phyloP scores from a whole-genome alignment of 768 basidiomycete species.

The Lactarius pseudohatsudake region DNA sequence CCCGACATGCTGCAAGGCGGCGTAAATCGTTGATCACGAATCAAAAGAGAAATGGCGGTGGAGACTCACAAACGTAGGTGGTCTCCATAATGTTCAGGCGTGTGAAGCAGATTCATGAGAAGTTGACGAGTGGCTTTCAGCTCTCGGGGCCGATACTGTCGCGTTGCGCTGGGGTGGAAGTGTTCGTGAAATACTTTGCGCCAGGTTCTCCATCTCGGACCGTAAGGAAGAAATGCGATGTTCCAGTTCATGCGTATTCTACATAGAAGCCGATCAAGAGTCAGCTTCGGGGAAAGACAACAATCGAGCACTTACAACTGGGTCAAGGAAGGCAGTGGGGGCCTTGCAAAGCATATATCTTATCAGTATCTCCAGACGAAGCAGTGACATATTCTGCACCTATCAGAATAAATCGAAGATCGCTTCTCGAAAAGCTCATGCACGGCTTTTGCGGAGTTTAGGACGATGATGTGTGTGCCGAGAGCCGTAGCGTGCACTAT shows the following conservation, averaged over 20 bases:
- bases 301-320: constrained; percentile 15
- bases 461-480: constrained; percentile 24
- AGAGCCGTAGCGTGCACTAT: constrained; percentile 25
- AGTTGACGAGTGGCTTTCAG: constrained; percentile 23
- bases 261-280: not conserved
- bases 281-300: not conserved
- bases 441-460: constrained; percentile 41
- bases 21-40: constrained; percentile 16
- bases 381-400: constrained; percentile 7
- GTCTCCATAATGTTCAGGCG: constrained; percentile 19
- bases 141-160: constrained; percentile 21
- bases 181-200: constrained; percentile 25
- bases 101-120: constrained; percentile 20
- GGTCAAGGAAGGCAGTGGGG: constrained; percentile 20
- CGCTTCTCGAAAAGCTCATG: constrained; percentile 29
- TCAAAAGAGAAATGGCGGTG: not conserved
- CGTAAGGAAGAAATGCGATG: constrained; percentile 24
- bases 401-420: constrained; percentile 29
- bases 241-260: constrained; percentile 26
- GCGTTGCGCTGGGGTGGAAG: constrained; percentile 17
- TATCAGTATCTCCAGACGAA: not conserved
- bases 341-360: constrained; percentile 4
- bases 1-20: constrained; percentile 21
- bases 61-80: constrained; percentile 21
- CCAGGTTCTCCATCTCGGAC: constrained; percentile 20